Evolutionary conservation across 2,329 filamentous ascomycete genomes (phyloP).

Genomic region (Ophiostoma sp.): DNA sequence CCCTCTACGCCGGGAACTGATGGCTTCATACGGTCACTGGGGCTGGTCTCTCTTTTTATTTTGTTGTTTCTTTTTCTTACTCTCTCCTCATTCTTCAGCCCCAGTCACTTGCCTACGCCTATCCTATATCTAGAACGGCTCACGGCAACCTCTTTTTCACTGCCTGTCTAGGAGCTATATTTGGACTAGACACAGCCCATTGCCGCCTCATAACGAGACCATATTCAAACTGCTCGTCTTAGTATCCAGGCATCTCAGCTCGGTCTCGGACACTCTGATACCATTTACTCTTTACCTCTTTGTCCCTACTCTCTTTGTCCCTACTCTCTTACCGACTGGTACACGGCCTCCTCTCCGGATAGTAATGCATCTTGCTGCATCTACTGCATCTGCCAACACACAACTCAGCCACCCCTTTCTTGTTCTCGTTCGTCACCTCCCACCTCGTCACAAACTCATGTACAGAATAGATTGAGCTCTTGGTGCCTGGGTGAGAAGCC

Average conservation of each 20-base stretch:
- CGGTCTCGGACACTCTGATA: background rate
- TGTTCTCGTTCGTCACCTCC: background rate
- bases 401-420: background rate
- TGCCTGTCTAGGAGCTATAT: background rate
- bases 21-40: conserved; percentile 8
- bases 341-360: background rate
- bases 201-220: background rate
- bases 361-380: background rate
- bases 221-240: background rate
- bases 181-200: background rate
- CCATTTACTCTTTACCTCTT: background rate
- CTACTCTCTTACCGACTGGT: background rate
- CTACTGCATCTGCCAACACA: conserved; percentile 8
- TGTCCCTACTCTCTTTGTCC: too few relatives aligned
- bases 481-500: background rate
- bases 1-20: conserved; percentile 4
- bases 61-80: background rate
- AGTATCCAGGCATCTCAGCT: background rate
- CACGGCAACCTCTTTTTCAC: background rate
- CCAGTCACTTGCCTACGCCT: background rate
- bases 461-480: background rate
- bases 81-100: background rate
- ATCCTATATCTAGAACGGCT: background rate
- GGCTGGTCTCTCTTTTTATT: background rate
- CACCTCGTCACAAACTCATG: background rate